Evolutionary conservation across 1,139 yeast genomes (phyloP), one percentile per base, ranked within the genome.

Genomic region (Wickerhamomyces sp.): DNA sequence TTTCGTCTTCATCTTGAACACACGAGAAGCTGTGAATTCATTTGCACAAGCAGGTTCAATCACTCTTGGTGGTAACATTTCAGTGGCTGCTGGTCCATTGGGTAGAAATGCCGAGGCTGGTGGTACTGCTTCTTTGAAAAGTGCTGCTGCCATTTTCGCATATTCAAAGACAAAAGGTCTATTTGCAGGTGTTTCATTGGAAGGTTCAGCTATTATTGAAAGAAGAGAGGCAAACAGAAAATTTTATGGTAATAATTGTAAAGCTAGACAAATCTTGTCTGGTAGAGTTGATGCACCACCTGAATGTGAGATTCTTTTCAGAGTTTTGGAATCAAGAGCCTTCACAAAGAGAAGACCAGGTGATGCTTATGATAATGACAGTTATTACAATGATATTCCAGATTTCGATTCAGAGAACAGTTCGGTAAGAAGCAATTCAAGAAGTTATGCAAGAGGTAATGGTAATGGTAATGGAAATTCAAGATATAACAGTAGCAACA

Each of bases 81-180:
- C 96, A 14, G 80, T 91, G 27, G 97, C 98, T n/a, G 97, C 96
- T 0, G 98, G 98, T 26, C 98, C 98, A 1, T 64, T 91, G 47
- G 98, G 98, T 40, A 78, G 98, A 64, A 89, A 87, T 53, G 98
- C 96, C 4, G 98, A 91, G 60, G 97, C 96, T 26, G 96, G 95
- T 12, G 98, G 96, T 16, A 78, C 95, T 25, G 98, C 97, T 0
- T 86, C 96, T 3, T 64, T 87, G 40, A 82, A 82, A 52, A 72
- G 83, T 40, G 94, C 89, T 6, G 85, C 97, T 4, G 95, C 98
- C 5, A 81, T 91, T 14, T 91, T 89, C 57, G 69, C 96, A 2
- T 91, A 91, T 61, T 87, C 97, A 13, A 91, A 91, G 61, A 89
- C 96, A 3, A 91, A 93, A 59, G 98, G 98, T 41, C 70, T 91